Base-by-base conservation (phyloP, 345 rosid genomes). In the Zanthoxylum bungeanum region DNA sequence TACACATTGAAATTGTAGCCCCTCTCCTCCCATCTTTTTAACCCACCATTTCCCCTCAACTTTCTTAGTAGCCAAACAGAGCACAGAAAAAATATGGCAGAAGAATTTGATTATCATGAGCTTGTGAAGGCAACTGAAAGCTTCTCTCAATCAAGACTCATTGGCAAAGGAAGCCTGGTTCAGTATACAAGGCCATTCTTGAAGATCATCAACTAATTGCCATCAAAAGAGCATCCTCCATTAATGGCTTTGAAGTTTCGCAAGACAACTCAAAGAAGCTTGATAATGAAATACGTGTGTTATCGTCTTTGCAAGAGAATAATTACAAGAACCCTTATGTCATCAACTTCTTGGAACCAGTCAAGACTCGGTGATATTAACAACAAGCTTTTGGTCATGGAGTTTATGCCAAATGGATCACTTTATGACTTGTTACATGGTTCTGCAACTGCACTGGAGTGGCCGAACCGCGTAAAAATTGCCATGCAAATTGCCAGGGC, bases 111-210 rank as follows among this genome's bases (percentile, higher is more conserved):
- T 71, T 81, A 82, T 72, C 73, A 87, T 57, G 78, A 88, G 52
- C 80, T 90, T 27, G 85, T 80, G 4, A 73, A 68, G 70, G 89
- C 90, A 46, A 86, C 94, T 0, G 72, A 79, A 39, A 66, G 72
- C 28, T 92, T 92, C 85, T 88, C 89, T 52, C 81, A 82, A 0
- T 80, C 89, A 0, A 79, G 60, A 1, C 85, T 92, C 62, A 55
- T 92, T 4, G 97, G 97, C 9, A 89, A 80, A 84, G 96, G 97
- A 36, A 92, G 97, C 78, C 97, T 52, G 96, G 96, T 28, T 80
- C 83, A 1, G 80, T 92, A 24, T 88, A 84, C 49, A 71, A 75
- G 76, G 93, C 73, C 2, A 34, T 63, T 55, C 80, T 88, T 51
- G 52, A 62, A 5, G 47, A 71, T 14, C 61, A 80, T 19, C 25